Evolutionary conservation across 2,329 filamentous ascomycete genomes (phyloP).

Genomic region (Pezizomycotina sp.): DNA sequence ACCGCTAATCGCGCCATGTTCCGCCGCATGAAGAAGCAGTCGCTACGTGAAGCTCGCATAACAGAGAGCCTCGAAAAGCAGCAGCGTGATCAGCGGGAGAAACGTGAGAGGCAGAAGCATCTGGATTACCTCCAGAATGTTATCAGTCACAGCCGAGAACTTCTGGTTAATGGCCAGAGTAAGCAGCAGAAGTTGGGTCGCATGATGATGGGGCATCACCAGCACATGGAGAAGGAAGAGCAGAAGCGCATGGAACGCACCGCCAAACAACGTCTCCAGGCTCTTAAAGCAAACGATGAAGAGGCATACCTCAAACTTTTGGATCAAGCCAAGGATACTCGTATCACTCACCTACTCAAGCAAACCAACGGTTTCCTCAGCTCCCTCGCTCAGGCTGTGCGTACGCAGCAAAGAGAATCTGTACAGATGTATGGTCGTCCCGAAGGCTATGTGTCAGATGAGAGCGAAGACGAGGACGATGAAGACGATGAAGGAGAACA

Average conservation of each 20-base stretch:
- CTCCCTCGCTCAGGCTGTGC: constrained; percentile 86
- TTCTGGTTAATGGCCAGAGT: constrained; percentile 44
- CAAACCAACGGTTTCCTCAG: constrained; percentile 96
- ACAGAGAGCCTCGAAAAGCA: constrained; percentile 99
- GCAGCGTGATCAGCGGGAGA: constrained; percentile 87
- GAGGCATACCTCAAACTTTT: constrained; percentile 96
- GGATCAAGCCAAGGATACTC: constrained; percentile 96
- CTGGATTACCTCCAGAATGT: constrained; percentile 80
- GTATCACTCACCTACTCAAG: constrained; percentile 90
- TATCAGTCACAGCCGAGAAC: constrained; percentile 61
- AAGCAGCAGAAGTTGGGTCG: constrained; percentile 74
- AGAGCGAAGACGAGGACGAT: constrained; percentile 53
- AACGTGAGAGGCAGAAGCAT: constrained; percentile 95
- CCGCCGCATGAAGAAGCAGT: constrained; percentile 93
- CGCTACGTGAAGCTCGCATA: constrained; percentile 80
- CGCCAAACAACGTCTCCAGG: constrained; percentile 97
- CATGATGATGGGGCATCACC: constrained; percentile 76
- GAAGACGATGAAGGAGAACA: constrained; percentile 48
- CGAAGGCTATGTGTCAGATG: constrained; percentile 38
- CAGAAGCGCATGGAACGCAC: constrained; percentile 96
- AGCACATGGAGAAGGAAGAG: constrained; percentile 97
- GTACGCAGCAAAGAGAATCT: constrained; percentile 74
- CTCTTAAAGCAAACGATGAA: constrained; percentile 96
- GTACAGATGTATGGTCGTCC: constrained; percentile 56
- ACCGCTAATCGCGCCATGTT: constrained; percentile 85